Evolutionary conservation across 1,139 yeast species (phyloP).

Genomic region (Candida pseudoviswanathii): DNA sequence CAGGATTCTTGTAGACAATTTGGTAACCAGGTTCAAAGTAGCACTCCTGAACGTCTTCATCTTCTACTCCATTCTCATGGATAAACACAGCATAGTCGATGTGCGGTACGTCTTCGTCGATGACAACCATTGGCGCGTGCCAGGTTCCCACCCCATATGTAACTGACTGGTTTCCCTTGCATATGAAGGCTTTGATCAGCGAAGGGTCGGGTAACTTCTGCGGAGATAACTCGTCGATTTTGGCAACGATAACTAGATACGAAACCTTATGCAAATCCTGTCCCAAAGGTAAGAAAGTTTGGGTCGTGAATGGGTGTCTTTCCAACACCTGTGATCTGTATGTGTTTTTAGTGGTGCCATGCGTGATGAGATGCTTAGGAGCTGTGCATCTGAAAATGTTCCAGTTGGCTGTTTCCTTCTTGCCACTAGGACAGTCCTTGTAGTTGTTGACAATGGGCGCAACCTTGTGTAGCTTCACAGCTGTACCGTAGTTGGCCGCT

Average conservation of each 20-base stretch:
- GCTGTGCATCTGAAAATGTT: constrained; percentile 83
- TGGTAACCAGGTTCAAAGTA: constrained; percentile 62
- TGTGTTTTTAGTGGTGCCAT: constrained; percentile 20
- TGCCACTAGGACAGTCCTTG: constrained; percentile 46
- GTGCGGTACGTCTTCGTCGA: constrained; percentile 48
- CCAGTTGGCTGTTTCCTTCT: constrained; percentile 63
- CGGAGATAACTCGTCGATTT: constrained; percentile 41
- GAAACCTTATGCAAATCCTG: constrained; percentile 50
- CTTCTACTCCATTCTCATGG: constrained; percentile 77
- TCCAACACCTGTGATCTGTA: constrained; percentile 76
- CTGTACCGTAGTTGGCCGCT: constrained; percentile 92
- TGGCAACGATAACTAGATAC: constrained; percentile 82
- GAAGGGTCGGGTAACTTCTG: constrained; percentile 60
- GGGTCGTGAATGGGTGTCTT: constrained; percentile 89
- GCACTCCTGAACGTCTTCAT: constrained; percentile 84
- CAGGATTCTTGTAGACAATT: constrained; percentile 28
- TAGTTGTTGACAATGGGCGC: constrained; percentile 65
- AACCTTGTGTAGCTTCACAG: constrained; percentile 72
- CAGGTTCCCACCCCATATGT: constrained; percentile 74
- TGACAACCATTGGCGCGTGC: constrained; percentile 95
- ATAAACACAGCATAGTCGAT: constrained; percentile 85
- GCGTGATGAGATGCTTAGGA: constrained; percentile 58
- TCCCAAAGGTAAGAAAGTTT: constrained; percentile 90
- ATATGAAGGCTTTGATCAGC: constrained; percentile 65
- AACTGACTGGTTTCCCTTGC: constrained; percentile 83